Conservation (phyloP, 768 basidiomycete genomes). For the Clathrus columnatus region DNA sequence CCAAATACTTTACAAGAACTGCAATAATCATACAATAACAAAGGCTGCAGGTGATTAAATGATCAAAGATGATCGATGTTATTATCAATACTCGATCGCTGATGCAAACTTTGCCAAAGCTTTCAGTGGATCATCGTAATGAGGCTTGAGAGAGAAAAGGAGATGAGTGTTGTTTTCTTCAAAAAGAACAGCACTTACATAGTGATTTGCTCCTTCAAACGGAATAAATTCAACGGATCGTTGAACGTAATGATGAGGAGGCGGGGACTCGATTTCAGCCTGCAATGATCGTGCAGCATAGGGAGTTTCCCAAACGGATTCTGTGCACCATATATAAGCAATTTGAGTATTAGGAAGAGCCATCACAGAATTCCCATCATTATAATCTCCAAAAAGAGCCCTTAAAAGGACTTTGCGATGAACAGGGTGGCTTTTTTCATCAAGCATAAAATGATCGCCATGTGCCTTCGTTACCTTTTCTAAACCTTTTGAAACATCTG, state of each 20-base stretch:
- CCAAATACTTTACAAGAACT: too few species aligned
- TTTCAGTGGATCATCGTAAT: conserved; percentile 4
- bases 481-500: background rate
- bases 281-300: background rate
- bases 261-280: conserved; percentile 1
- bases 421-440: background rate
- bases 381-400: conserved; percentile 1
- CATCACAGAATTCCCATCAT: background rate
- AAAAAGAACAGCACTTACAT: background rate
- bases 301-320: background rate
- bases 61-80: too few species aligned
- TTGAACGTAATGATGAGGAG: background rate
- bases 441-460: background rate
- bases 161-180: background rate
- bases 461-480: background rate
- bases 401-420: background rate
- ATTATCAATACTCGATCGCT: background rate
- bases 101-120: conserved; percentile 3
- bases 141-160: background rate
- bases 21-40: too few species aligned
- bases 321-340: conserved; percentile 5
- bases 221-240: conserved; percentile 3
- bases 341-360: conserved; percentile 2
- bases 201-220: conserved; percentile 6
- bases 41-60: too few species aligned